A percentile compares a stretch with the other conserved stretches of the same genome.
These are phyloP conservation scores for Populus hybrid DNA, from an alignment of 441 rosid genomes.

Conservation along the genomic window DNA sequence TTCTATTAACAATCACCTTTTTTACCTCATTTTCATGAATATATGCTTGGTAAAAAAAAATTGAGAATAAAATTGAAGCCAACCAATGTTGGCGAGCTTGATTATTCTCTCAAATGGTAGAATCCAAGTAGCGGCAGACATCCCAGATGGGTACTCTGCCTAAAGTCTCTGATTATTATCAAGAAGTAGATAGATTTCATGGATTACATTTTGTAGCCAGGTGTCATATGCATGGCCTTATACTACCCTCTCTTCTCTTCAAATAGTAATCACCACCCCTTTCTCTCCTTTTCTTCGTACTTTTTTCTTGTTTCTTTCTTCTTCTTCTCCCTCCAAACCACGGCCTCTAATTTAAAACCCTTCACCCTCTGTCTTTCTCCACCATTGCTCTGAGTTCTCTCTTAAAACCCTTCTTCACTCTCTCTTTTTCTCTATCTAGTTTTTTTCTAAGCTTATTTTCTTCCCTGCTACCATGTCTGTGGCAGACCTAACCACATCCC, in stretches of 20 bases:
- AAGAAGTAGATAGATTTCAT: constrained; percentile 3
- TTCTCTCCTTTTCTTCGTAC: neutral
- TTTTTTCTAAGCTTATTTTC: neutral
- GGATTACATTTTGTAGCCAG: constrained; percentile 39
- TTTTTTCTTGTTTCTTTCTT: constrained; percentile 4
- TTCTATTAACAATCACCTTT: too few species aligned
- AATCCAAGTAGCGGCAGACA: neutral
- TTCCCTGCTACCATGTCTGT: constrained; percentile 48
- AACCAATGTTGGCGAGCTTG: neutral
- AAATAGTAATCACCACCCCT: constrained; percentile 9
- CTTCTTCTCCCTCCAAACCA: constrained; percentile 2
- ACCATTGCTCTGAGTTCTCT: neutral
- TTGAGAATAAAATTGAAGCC: neutral
- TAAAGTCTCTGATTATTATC: neutral
- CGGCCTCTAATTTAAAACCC: neutral
- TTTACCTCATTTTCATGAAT: too few species aligned
- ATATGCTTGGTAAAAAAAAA: too few species aligned
- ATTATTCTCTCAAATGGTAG: neutral
- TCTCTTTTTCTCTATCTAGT: neutral
- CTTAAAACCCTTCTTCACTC: neutral
- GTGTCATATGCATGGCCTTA: constrained; percentile 56
- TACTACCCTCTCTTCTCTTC: constrained; percentile 9
- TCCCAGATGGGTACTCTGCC: neutral
- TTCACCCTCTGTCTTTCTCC: neutral
- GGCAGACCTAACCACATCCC: constrained; percentile 52